These are phyloP conservation scores for Debaryomyces subglobosus DNA, from an alignment of 1,139 yeast genomes.

Conservation along the genomic window DNA sequence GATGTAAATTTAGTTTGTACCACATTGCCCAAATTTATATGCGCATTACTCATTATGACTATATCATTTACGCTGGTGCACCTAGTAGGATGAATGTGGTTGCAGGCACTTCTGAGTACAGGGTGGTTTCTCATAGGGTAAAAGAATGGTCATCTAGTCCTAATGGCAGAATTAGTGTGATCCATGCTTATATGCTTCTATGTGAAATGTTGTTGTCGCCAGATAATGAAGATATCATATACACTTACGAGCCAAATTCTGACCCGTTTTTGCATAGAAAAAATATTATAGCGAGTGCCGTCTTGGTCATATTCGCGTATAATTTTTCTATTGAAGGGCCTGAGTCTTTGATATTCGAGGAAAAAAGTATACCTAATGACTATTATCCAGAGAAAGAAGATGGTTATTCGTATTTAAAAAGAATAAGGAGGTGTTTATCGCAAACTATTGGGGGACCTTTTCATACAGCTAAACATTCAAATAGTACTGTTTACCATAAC, in stretches of 20 bases:
- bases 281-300: conserved; percentile 50
- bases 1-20: conserved; percentile 51
- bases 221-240: conserved; percentile 34
- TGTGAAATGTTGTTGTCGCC: conserved; percentile 65
- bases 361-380: conserved; percentile 12
- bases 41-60: conserved; percentile 74
- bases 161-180: conserved; percentile 37
- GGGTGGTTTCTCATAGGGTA: conserved; percentile 38
- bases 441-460: conserved; percentile 16
- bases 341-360: conserved; percentile 34
- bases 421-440: conserved; percentile 34
- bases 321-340: conserved; percentile 44
- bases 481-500: conserved; percentile 34
- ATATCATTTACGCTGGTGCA: conserved; percentile 79
- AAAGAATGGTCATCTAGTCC: conserved; percentile 39
- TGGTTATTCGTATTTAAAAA: conserved; percentile 42
- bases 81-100: conserved; percentile 81
- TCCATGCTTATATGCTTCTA: conserved; percentile 63
- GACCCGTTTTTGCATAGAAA: conserved; percentile 36
- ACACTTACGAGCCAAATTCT: conserved; percentile 47
- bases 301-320: conserved; percentile 53
- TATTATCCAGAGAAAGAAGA: conserved; percentile 26
- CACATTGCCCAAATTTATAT: conserved; percentile 76
- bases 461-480: conserved; percentile 14
- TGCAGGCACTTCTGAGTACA: conserved; percentile 58